These are phyloP conservation scores for Penicillium bialowiezense DNA, from an alignment of 495 filamentous ascomycete species.

Conservation along the genomic window DNA sequence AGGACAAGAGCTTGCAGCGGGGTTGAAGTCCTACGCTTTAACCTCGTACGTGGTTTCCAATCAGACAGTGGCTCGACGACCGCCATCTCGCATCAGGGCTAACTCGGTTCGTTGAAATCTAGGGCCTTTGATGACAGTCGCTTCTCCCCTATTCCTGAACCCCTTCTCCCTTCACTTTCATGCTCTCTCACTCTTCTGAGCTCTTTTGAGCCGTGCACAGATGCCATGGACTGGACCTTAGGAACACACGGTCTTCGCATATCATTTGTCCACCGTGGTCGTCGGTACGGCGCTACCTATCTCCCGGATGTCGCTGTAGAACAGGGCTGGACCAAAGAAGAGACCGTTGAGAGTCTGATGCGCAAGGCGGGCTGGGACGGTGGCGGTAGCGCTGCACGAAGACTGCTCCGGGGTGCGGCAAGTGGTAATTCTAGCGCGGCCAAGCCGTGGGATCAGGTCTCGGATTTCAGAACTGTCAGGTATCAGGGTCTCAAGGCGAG, in stretches of 20 bases:
- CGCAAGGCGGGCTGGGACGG: slow-evolving; percentile 83
- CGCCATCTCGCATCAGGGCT: too few relatives aligned
- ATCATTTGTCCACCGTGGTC: slow-evolving; percentile 63
- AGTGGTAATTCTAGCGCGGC: slow-evolving; percentile 8
- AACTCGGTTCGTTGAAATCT: slow-evolving; percentile 2
- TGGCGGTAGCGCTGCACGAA: slow-evolving; percentile 46
- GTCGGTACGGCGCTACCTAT: slow-evolving; percentile 71
- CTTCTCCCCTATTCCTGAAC: slow-evolving; percentile 68
- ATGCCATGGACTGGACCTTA: slow-evolving; percentile 80
- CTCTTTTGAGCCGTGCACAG: slow-evolving; percentile 67
- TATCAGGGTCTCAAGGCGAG: slow-evolving; percentile 78
- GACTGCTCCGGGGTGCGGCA: slow-evolving; percentile 31
- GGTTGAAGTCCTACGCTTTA: slow-evolving; percentile 77
- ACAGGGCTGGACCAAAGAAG: slow-evolving; percentile 95
- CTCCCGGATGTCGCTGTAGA: slow-evolving; percentile 88
- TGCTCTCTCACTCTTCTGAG: slow-evolving; percentile 73
- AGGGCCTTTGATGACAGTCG: slow-evolving; percentile 85
- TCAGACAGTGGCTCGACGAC: too few relatives aligned
- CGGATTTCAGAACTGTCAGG: slow-evolving; percentile 66
- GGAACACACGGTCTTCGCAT: slow-evolving; percentile 83
- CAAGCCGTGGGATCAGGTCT: slow-evolving; percentile 67
- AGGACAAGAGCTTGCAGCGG: slow-evolving; percentile 65
- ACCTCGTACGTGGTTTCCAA: slow-evolving; percentile 60
- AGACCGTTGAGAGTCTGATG: slow-evolving; percentile 87
- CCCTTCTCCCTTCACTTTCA: slow-evolving; percentile 66